These are phyloP conservation scores for Kuraishia ogatae DNA, from an alignment of 805 yeast species.

Conservation along the genomic window DNA sequence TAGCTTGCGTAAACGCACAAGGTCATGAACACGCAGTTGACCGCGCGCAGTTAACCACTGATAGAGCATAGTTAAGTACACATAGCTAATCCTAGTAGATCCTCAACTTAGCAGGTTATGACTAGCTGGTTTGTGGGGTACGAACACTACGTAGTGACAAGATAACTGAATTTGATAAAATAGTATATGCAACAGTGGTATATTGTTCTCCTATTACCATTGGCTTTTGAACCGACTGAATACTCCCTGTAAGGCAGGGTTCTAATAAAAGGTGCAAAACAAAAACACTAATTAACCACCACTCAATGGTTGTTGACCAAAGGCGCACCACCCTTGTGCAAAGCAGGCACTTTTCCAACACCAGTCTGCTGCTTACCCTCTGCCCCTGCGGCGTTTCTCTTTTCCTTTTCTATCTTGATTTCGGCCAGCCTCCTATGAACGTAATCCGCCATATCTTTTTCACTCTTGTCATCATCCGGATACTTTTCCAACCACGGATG, in stretches of 20 bases:
- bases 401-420: slow-evolving; percentile 16
- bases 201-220: not conserved
- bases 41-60: no score
- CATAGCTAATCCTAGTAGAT: no score
- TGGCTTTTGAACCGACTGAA: no score
- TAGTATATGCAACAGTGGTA: no score
- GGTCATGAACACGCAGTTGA: no score
- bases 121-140: no score
- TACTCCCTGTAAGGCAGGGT: not conserved
- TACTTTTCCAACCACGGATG: slow-evolving; percentile 77
- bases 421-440: slow-evolving; percentile 26
- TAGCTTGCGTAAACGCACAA: no score
- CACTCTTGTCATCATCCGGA: slow-evolving; percentile 25
- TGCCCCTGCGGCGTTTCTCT: slow-evolving; percentile 3
- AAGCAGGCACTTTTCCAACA: slow-evolving; percentile 12
- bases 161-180: no score
- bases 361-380: not conserved
- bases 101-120: no score
- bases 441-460: slow-evolving; percentile 18
- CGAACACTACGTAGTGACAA: no score
- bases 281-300: not conserved
- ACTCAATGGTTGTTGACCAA: not conserved
- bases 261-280: not conserved
- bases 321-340: slow-evolving; percentile 10
- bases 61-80: no score